Base-by-base conservation (phyloP, 1,284 basidiomycete genomes). In the Cutaneotrichosporon cavernicola region DNA sequence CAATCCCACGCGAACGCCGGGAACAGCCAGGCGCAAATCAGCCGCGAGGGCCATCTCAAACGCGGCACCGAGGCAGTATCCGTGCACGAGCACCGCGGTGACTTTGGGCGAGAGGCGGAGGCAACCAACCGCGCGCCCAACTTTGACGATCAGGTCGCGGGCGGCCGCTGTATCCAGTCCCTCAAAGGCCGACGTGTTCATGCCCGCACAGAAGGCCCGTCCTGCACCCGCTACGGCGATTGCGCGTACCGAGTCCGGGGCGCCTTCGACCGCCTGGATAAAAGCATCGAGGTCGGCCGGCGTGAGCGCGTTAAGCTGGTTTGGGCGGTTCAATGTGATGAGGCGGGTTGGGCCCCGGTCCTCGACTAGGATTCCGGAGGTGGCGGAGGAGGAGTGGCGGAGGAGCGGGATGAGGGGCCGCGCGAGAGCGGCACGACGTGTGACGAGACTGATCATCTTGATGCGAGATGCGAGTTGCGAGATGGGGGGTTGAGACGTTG, bases 11-110 rank as follows among this genome's bases (percentile, higher is more conserved):
- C 10, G 13, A 22, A 52, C 52, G 13, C 40, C 56, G 4, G 43
- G 56, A 21, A 14, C 36, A 6, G 64, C 60, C 2, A 65, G 18
- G 32, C 66, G 61, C 21, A 68, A 56, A 34, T 68, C 66, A 31
- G 66, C 66, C 14, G 61, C 58, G 52, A 68, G 66, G 14, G 66
- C 66, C 61, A 68, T 63, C 62, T 68, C 66, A 18, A 68, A 68
- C 36, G 46, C 66, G n/a, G 66, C 66, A 9, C 66, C 66, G 26
- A 68, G 46, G 31, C 61, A 61, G 64, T 65, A 59, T 0, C 66
- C 66, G 49, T 65, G 31, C 51, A 68, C n/a, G 16, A 65, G 51
- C 10, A 68, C 66, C 0, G 66, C 66, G n/a, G 66, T 68, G 26
- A 64, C 64, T 36, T 61, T 61, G 18, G 64, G 66, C 2, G 18